These are phyloP conservation scores for Teunomyces funiuensis DNA, from an alignment of 805 yeast genomes.

Conservation along the genomic window DNA sequence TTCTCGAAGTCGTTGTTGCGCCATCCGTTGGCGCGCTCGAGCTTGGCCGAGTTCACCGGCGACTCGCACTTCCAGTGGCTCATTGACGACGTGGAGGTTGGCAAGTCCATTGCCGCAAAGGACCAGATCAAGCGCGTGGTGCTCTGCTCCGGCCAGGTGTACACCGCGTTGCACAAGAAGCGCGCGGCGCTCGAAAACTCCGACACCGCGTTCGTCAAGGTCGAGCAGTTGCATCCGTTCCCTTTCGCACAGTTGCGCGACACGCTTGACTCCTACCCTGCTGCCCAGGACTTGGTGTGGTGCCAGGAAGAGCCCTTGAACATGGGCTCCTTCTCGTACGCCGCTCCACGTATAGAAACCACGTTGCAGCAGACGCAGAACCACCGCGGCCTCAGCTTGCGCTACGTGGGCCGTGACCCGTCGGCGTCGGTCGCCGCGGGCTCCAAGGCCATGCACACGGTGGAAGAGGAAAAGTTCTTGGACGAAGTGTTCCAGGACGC, in stretches of 20 bases:
- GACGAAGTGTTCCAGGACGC: conserved; percentile 59
- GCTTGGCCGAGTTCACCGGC: conserved; percentile 79
- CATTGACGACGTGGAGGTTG: conserved; percentile 87
- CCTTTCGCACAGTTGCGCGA: conserved; percentile 94
- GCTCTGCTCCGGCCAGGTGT: conserved; percentile 90
- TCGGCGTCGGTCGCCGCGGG: conserved; percentile 99
- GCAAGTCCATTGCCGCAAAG: conserved; percentile 71
- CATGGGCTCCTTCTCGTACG: conserved; percentile 87
- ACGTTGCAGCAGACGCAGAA: conserved; percentile 71
- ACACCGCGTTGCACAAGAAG: conserved; percentile 85
- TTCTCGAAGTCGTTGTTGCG: conserved; percentile 94
- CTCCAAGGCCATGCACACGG: conserved; percentile 79
- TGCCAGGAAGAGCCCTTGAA: conserved; percentile 99
- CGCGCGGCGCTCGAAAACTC: conserved; percentile 76
- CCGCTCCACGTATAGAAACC: conserved; percentile 79
- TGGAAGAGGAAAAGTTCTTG: conserved; percentile 87
- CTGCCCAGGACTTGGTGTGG: conserved; percentile 86
- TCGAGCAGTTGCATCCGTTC: conserved; percentile 98
- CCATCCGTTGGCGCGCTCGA: conserved; percentile 95
- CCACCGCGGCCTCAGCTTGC: conserved; percentile 55
- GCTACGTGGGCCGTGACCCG: conserved; percentile 98
- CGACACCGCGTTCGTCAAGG: conserved; percentile 81
- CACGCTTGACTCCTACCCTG: conserved; percentile 74
- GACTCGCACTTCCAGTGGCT: conserved; percentile 95
- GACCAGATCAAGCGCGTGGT: conserved; percentile 87